These are phyloP conservation scores for Polyporus tsugae DNA, from an alignment of 1,284 basidiomycete genomes.

Conservation along the genomic window DNA sequence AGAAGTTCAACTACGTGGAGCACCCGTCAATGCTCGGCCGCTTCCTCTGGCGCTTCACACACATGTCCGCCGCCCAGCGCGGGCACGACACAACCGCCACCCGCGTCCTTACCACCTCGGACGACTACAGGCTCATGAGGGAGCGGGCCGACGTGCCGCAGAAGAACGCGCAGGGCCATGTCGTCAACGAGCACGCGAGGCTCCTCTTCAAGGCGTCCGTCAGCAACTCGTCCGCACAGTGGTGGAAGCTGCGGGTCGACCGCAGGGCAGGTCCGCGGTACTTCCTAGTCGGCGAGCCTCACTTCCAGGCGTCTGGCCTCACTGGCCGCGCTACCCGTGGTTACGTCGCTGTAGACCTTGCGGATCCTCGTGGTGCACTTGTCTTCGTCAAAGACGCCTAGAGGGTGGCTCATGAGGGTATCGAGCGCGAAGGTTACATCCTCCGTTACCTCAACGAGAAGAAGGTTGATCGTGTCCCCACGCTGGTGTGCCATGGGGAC, in stretches of 20 bases:
- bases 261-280: not conserved
- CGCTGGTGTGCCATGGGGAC: constrained; percentile 20
- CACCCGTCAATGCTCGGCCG: constrained; percentile 11
- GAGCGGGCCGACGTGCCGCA: not conserved
- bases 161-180: not conserved
- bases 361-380: not conserved
- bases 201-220: constrained; percentile 3
- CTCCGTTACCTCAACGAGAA: constrained; percentile 15
- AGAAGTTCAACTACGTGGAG: constrained; percentile 26
- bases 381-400: constrained; percentile 23
- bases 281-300: constrained; percentile 16
- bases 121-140: not conserved
- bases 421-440: constrained; percentile 12
- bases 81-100: constrained; percentile 24
- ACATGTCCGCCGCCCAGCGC: not conserved
- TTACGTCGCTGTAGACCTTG: constrained; percentile 19
- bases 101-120: not conserved
- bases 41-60: constrained; percentile 26
- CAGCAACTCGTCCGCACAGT: constrained; percentile 2
- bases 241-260: constrained; percentile 16
- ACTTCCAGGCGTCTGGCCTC: constrained; percentile 12
- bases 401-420: constrained; percentile 1
- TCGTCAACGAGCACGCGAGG: constrained; percentile 10
- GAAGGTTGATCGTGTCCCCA: constrained; percentile 7
- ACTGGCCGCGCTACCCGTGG: constrained; percentile 19